Percentiles rank a stretch among this genome's conserved stretches.
Conservation (phyloP, 73 alveolate genomes). For the Paramecium octaurelia region DNA sequence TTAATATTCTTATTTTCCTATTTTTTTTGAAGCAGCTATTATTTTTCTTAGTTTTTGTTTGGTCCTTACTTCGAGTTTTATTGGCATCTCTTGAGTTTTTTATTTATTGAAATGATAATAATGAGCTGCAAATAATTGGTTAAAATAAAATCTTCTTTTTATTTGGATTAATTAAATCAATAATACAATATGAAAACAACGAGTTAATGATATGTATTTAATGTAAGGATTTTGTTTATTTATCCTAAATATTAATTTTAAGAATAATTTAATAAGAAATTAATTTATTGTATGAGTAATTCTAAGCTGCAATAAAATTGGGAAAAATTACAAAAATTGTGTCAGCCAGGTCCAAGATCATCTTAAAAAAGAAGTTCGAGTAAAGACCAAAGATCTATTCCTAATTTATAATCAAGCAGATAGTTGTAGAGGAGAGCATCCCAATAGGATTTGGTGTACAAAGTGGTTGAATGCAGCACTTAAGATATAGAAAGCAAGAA, state of each 20-base stretch:
- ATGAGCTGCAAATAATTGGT: not conserved
- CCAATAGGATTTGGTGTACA: not conserved
- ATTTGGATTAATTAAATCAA: not conserved
- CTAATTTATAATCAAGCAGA: not conserved
- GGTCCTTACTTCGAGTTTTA: not conserved
- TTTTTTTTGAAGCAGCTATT: not conserved
- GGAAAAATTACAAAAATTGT: not conserved
- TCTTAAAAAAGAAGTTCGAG: not conserved
- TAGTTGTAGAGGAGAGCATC: not conserved
- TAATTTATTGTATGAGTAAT: not conserved
- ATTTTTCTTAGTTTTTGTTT: not conserved
- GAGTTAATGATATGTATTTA: not conserved
- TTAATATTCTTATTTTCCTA: not conserved
- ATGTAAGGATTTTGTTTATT: not conserved
- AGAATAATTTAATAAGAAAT: not conserved
- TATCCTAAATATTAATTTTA: not conserved
- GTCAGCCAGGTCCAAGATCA: not conserved
- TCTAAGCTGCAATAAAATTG: not conserved
- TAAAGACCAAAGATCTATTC: not conserved
- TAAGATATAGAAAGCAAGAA: not conserved
- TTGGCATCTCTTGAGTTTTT: not conserved
- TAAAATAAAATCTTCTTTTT: not conserved
- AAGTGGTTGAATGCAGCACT: not conserved
- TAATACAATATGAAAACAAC: too few species aligned
- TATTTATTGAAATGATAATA: not conserved